Evolutionary conservation across 139 green algal species (phyloP).

Genomic region (Chlorella sp.): DNA sequence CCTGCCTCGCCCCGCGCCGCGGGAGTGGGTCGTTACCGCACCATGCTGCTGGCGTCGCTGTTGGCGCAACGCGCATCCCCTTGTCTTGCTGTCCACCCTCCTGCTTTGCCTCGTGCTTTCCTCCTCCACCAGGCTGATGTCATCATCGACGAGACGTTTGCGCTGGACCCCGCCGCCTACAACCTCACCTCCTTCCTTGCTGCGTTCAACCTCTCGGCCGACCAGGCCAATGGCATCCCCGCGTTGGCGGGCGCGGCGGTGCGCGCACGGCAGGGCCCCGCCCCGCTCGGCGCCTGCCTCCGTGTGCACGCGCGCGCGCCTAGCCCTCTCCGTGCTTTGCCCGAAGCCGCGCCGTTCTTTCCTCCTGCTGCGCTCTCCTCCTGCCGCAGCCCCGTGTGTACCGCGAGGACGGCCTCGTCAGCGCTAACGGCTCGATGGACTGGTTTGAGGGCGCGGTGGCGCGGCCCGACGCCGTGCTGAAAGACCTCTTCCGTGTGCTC

Average conservation of each 20-base stretch:
- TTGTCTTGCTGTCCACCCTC: no score
- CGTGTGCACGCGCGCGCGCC: not conserved
- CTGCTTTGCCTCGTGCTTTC: no score
- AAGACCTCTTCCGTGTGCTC: constrained; percentile 45
- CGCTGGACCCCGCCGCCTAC: constrained; percentile 42
- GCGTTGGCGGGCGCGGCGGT: constrained; percentile 19
- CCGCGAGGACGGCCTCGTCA: constrained; percentile 50
- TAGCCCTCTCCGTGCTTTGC: not conserved
- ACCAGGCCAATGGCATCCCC: constrained; percentile 5
- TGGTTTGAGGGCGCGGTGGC: constrained; percentile 77
- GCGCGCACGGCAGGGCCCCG: not conserved
- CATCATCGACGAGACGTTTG: constrained; percentile 71
- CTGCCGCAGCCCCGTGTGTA: no score
- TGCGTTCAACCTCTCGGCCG: constrained; percentile 18
- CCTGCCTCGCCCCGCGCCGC: no score
- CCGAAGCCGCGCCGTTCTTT: not conserved
- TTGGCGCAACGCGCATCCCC: no score
- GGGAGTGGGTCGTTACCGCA: no score
- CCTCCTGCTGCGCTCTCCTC: not conserved
- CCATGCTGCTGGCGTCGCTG: no score
- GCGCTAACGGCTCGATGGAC: constrained; percentile 34
- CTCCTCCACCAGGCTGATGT: constrained; percentile 71
- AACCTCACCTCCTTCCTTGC: constrained; percentile 40
- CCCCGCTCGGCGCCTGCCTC: not conserved
- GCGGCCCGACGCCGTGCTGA: constrained; percentile 63